Conservation (phyloP, 169 alveolate species). For the Besnoitia besnoiti region DNA sequence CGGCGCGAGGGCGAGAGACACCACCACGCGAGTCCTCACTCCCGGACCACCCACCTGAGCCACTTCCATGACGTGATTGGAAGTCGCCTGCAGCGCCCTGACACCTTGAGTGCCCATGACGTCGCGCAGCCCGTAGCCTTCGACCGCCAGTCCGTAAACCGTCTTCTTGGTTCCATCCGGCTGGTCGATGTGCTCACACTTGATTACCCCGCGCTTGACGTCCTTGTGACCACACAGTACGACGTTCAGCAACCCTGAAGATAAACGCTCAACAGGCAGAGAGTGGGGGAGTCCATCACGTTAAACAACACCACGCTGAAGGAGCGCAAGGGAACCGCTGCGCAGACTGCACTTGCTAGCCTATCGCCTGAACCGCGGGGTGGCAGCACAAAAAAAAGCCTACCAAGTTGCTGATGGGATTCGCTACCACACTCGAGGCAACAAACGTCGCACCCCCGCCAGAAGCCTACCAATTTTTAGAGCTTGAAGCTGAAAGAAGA, state of each 20-base stretch:
- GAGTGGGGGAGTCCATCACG: too few relatives aligned
- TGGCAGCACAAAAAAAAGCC: too few relatives aligned
- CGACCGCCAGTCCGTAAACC: constrained; percentile 87
- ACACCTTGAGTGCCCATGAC: constrained; percentile 95
- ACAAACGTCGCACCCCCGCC: too few relatives aligned
- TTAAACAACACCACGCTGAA: too few relatives aligned
- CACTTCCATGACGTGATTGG: constrained; percentile 95
- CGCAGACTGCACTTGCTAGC: too few relatives aligned
- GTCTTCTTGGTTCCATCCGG: constrained; percentile 74
- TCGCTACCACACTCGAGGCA: too few relatives aligned
- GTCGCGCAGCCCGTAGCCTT: constrained; percentile 67
- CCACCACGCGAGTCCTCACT: neutral
- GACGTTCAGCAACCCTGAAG: constrained; percentile 55
- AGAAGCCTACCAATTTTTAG: constrained; percentile 66
- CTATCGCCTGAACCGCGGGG: too few relatives aligned
- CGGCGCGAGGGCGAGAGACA: too few relatives aligned
- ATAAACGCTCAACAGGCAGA: too few relatives aligned
- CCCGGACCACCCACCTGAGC: constrained; percentile 76
- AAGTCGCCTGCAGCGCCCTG: constrained; percentile 83
- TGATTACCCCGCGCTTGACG: constrained; percentile 86
- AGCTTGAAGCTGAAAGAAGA: constrained; percentile 83
- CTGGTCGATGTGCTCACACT: constrained; percentile 83
- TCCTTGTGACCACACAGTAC: constrained; percentile 81
- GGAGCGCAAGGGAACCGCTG: too few relatives aligned
- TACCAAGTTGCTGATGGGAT: too few relatives aligned